Conservation (phyloP, 2,329 filamentous ascomycete genomes). For the Venturia pyrina region DNA sequence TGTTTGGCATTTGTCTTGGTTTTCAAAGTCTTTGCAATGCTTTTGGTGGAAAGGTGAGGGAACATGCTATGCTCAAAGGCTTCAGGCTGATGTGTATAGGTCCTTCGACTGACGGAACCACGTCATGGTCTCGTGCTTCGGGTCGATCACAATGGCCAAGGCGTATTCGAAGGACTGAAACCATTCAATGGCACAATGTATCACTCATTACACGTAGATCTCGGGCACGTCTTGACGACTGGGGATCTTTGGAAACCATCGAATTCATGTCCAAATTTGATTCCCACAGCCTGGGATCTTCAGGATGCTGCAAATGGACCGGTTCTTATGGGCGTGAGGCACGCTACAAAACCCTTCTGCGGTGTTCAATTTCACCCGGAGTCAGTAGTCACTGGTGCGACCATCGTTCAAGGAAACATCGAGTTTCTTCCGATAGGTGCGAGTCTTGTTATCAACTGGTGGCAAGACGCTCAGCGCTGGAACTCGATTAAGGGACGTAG, state of each 20-base stretch:
- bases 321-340: slow-evolving; percentile 70
- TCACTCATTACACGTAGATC: slow-evolving; percentile 45
- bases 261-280: slow-evolving; percentile 25
- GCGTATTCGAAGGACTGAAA: slow-evolving; percentile 56
- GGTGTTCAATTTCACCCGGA: slow-evolving; percentile 88
- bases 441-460: slow-evolving; percentile 65
- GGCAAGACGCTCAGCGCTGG: slow-evolving; percentile 53
- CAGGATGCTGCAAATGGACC: slow-evolving; percentile 37
- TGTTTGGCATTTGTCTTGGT: slow-evolving; percentile 80
- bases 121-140: slow-evolving; percentile 71
- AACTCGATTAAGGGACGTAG: slow-evolving; percentile 22
- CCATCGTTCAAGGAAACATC: slow-evolving; percentile 16
- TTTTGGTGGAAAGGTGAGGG: slow-evolving; percentile 53
- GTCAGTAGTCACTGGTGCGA: slow-evolving; percentile 68
- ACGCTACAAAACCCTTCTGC: slow-evolving; percentile 64
- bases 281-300: slow-evolving; percentile 40
- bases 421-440: slow-evolving; percentile 33
- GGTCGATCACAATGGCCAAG: slow-evolving; percentile 49
- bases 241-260: slow-evolving; percentile 29
- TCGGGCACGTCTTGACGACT: neutral
- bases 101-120: slow-evolving; percentile 59
- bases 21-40: slow-evolving; percentile 71
- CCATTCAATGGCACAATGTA: slow-evolving; percentile 65
- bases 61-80: neutral
- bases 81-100: slow-evolving; percentile 24